phyloP scores from a whole-genome alignment of 495 filamentous ascomycete genomes.

The Hypoxylon perforatum region DNA sequence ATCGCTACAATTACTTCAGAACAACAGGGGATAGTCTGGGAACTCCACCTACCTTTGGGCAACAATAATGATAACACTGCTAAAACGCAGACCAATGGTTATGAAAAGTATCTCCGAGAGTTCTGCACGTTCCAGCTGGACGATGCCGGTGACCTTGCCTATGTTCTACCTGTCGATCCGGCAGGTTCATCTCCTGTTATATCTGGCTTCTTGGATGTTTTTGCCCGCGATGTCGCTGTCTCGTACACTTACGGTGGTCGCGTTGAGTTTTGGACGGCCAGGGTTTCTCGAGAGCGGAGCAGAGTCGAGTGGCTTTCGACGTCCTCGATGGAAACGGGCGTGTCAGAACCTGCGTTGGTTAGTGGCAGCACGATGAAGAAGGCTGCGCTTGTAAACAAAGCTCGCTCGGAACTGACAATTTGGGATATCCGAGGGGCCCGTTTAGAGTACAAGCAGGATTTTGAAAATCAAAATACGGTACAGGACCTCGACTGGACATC shows the following conservation, averaged over 20 bases:
- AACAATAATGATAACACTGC: conserved; percentile 37
- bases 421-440: conserved; percentile 88
- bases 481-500: conserved; percentile 94
- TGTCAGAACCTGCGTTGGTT: conserved; percentile 77
- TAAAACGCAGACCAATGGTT: conserved; percentile 47
- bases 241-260: conserved; percentile 83
- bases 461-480: conserved; percentile 77
- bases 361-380: conserved; percentile 90
- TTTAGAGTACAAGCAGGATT: conserved; percentile 82
- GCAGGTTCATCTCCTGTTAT: conserved; percentile 77
- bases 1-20: conserved; percentile 86
- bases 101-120: conserved; percentile 63
- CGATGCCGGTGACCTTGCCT: conserved; percentile 77
- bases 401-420: conserved; percentile 82
- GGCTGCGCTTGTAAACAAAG: conserved; percentile 80
- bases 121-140: conserved; percentile 80
- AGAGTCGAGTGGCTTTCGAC: conserved; percentile 86
- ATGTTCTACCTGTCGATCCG: conserved; percentile 90
- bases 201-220: conserved; percentile 87
- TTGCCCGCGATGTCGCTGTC: conserved; percentile 87
- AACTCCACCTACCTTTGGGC: conserved; percentile 67
- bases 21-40: conserved; percentile 88
- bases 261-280: conserved; percentile 87
- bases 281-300: conserved; percentile 66
- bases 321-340: conserved; percentile 82